These are phyloP conservation scores for Cyberlindnera americana DNA, from an alignment of 805 yeast species.

Conservation along the genomic window DNA sequence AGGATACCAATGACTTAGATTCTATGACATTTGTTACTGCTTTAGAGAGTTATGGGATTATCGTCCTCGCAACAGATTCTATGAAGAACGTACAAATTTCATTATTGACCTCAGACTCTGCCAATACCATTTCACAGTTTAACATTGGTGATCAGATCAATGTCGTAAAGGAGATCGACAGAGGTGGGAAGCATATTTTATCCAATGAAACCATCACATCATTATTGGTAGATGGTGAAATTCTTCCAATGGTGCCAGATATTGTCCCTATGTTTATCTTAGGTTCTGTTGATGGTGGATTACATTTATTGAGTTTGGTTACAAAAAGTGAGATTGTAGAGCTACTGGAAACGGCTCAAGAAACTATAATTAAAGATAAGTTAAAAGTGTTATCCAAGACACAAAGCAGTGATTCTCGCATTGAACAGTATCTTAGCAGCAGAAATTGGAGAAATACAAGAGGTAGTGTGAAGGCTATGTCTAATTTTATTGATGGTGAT, in stretches of 20 bases:
- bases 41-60: slow-evolving; percentile 12
- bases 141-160: slow-evolving; percentile 25
- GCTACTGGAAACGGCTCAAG: slow-evolving; percentile 6
- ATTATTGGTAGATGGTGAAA: slow-evolving; percentile 3
- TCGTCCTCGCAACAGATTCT: slow-evolving; percentile 18
- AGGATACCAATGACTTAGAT: slow-evolving; percentile 8
- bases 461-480: slow-evolving; percentile 1
- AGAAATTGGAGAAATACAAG: slow-evolving; percentile 7
- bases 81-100: slow-evolving; percentile 14
- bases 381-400: slow-evolving; percentile 8
- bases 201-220: not conserved
- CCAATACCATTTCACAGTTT: slow-evolving; percentile 15
- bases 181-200: not conserved
- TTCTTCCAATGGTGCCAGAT: slow-evolving; percentile 1
- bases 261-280: slow-evolving; percentile 22
- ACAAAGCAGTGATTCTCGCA: not conserved
- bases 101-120: not conserved
- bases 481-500: slow-evolving; percentile 21
- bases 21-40: slow-evolving; percentile 15
- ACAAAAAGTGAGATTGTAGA: slow-evolving; percentile 1
- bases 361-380: slow-evolving; percentile 1
- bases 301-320: slow-evolving; percentile 22
- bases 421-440: slow-evolving; percentile 4
- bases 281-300: slow-evolving; percentile 27
- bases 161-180: slow-evolving; percentile 17